A percentile compares a stretch with the other conserved stretches of the same genome.
Evolutionary conservation across 176 grass and related monocot genomes (phyloP).

Genomic region (Panicum miliaceum): DNA sequence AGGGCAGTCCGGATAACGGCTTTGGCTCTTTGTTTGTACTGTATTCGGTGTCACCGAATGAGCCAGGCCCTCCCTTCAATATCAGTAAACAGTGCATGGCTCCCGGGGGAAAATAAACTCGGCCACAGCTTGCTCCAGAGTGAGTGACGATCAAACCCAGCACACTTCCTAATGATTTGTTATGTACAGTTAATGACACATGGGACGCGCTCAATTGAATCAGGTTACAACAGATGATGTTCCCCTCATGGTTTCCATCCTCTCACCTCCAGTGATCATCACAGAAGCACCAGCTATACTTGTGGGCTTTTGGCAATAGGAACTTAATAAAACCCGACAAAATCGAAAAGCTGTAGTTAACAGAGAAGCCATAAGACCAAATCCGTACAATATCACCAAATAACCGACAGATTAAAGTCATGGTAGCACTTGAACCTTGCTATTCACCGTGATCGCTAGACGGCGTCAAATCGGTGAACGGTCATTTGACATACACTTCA

Average conservation of each 20-base stretch:
- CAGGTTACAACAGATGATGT: background rate
- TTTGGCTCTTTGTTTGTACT: slow-evolving; percentile 44
- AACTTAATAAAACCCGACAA: background rate
- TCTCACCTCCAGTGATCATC: background rate
- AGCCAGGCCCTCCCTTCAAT: background rate
- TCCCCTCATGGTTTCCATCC: background rate
- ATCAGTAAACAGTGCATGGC: background rate
- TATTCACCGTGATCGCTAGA: background rate
- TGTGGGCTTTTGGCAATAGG: background rate
- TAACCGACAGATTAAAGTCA: background rate
- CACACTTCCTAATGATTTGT: background rate
- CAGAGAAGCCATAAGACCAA: background rate
- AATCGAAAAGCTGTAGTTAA: background rate
- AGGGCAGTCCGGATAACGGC: slow-evolving; percentile 35
- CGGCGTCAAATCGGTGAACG: background rate
- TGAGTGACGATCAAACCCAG: background rate
- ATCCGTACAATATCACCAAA: background rate
- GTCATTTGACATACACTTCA: slow-evolving; percentile 44
- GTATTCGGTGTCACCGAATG: slow-evolving; percentile 16
- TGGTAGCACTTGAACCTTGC: background rate
- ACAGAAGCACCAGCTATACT: background rate
- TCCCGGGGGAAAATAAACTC: background rate
- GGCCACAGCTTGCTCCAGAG: slow-evolving; percentile 5
- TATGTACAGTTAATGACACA: background rate
- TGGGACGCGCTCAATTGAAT: background rate